Percentiles rank a stretch among this genome's conserved stretches.
These are phyloP conservation scores for Aspergillus awamori DNA, from an alignment of 2,329 filamentous ascomycete species.

Conservation along the genomic window DNA sequence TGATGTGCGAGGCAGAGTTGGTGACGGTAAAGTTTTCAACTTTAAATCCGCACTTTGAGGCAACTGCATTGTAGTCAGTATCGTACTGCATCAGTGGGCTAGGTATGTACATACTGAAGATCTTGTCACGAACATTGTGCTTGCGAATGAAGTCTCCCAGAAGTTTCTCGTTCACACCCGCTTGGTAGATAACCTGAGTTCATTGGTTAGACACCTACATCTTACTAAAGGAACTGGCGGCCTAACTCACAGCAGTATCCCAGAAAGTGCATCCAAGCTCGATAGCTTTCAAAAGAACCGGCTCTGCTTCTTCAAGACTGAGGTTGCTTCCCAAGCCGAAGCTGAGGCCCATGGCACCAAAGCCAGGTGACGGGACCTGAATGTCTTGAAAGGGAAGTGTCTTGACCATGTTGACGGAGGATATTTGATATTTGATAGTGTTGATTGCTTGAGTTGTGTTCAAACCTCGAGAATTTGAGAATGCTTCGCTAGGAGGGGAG, in stretches of 20 bases:
- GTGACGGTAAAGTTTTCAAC: constrained; percentile 41
- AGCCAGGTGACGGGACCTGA: constrained; percentile 49
- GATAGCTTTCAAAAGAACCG: constrained; percentile 54
- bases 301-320: constrained; percentile 51
- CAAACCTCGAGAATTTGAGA: neutral
- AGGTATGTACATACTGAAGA: constrained; percentile 45
- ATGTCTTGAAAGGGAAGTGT: constrained; percentile 46
- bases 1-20: constrained; percentile 52
- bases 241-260: constrained; percentile 48
- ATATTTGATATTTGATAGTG: neutral
- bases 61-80: constrained; percentile 37
- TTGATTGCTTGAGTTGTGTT: neutral
- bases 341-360: constrained; percentile 56
- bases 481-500: neutral
- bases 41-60: constrained; percentile 53
- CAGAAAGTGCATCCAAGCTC: constrained; percentile 52
- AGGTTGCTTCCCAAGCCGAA: constrained; percentile 49
- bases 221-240: too few species aligned
- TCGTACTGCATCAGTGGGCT: neutral
- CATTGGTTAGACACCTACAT: neutral
- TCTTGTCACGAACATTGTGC: constrained; percentile 54
- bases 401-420: constrained; percentile 40
- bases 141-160: constrained; percentile 56
- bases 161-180: constrained; percentile 55
- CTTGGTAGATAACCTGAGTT: constrained; percentile 49